Evolutionary conservation across 2,329 filamentous ascomycete genomes (phyloP).

Genomic region (Ceratocystis smalleyi): DNA sequence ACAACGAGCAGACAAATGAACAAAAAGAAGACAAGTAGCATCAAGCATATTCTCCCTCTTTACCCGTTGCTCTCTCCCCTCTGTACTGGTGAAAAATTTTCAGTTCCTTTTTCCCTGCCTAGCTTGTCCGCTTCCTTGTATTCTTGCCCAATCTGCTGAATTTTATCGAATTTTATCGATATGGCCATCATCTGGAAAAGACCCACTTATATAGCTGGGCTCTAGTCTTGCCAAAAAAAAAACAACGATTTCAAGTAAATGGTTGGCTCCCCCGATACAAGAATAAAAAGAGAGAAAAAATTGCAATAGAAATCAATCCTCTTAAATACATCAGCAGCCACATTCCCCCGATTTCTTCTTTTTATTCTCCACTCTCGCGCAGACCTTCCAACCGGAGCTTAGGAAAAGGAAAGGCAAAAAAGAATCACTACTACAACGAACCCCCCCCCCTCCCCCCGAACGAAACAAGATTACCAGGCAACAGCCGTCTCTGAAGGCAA

Average conservation of each 20-base stretch:
- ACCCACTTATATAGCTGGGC: not conserved
- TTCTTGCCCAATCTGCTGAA: not conserved
- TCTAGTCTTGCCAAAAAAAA: not conserved
- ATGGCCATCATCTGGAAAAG: not conserved
- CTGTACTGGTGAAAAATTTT: not conserved
- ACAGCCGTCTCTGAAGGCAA: not conserved
- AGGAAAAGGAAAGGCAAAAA: not conserved
- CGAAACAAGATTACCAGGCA: not conserved
- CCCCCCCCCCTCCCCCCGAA: not conserved
- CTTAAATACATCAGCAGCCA: constrained; percentile 13
- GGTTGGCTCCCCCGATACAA: not conserved
- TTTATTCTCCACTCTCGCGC: constrained; percentile 16
- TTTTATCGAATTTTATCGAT: constrained; percentile 8
- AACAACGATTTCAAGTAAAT: not conserved
- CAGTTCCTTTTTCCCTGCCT: not conserved
- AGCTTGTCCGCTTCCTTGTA: not conserved
- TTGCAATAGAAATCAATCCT: constrained; percentile 1
- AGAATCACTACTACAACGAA: constrained; percentile 6
- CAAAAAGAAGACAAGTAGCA: not conserved
- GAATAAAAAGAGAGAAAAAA: not conserved
- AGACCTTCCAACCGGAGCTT: constrained; percentile 5
- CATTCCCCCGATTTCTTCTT: constrained; percentile 13
- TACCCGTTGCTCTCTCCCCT: not conserved
- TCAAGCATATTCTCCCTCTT: not conserved
- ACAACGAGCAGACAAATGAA: not conserved